A percentile compares a stretch with the other conserved stretches of the same genome.
phyloP scores from a whole-genome alignment of 2,329 filamentous ascomycete species.

The Sporothrix schenckii region DNA sequence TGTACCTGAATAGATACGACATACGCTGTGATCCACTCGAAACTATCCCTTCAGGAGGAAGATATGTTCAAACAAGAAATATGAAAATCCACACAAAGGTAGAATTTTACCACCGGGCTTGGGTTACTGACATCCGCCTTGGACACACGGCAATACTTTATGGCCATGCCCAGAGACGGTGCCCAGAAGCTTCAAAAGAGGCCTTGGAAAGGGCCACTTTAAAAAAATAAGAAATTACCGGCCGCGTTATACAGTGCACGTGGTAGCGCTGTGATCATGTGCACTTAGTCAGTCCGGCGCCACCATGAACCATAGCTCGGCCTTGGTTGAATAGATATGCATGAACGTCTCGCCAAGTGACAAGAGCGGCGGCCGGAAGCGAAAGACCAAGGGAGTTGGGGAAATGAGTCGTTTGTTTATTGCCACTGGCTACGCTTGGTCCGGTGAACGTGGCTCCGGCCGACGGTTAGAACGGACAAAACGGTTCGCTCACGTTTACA shows the following conservation, averaged over 20 bases:
- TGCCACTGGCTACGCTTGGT: neutral
- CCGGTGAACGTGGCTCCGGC: neutral
- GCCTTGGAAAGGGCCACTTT: neutral
- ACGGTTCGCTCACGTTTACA: neutral
- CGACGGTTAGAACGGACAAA: neutral
- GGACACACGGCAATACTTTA: neutral
- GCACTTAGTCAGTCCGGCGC: neutral
- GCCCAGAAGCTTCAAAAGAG: neutral
- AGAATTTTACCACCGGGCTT: neutral
- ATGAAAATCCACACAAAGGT: too few relatives aligned
- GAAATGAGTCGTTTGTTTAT: neutral
- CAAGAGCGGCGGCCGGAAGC: slow-evolving; percentile 11
- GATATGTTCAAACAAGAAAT: too few relatives aligned
- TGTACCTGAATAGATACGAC: neutral
- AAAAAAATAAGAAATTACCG: neutral
- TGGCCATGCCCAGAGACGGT: neutral
- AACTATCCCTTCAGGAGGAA: too few relatives aligned
- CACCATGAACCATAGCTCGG: slow-evolving; percentile 2
- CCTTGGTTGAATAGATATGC: neutral
- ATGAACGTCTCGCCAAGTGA: slow-evolving; percentile 7
- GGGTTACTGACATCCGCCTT: neutral
- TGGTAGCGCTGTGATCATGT: slow-evolving; percentile 1
- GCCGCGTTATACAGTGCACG: neutral
- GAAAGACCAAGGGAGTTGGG: neutral
- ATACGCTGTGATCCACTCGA: neutral